phyloP scores from a whole-genome alignment of 1,139 yeast species.

The Trichomonascaceae sp. region DNA sequence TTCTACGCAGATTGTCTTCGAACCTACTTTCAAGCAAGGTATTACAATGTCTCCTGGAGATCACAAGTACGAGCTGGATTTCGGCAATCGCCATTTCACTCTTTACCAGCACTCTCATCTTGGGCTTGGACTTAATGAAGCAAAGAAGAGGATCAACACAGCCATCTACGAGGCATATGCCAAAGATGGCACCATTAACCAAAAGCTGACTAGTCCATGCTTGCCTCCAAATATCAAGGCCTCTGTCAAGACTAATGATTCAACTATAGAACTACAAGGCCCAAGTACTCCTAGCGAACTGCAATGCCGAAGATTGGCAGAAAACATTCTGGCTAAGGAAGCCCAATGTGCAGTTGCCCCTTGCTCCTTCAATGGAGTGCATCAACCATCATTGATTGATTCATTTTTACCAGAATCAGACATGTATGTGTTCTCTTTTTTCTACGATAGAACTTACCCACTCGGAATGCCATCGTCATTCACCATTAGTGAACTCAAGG shows the following conservation, averaged over 20 bases:
- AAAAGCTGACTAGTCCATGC: constrained; percentile 64
- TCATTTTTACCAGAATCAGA: constrained; percentile 68
- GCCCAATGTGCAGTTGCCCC: constrained; percentile 66
- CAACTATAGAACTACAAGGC: constrained; percentile 38
- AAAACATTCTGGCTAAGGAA: constrained; percentile 75
- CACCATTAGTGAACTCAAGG: constrained; percentile 75
- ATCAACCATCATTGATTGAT: constrained; percentile 82
- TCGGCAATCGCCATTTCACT: constrained; percentile 75
- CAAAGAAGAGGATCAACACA: constrained; percentile 73
- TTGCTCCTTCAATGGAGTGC: constrained; percentile 94
- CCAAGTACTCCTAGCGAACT: constrained; percentile 57
- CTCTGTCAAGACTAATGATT: constrained; percentile 40
- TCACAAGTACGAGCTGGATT: constrained; percentile 71
- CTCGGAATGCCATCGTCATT: constrained; percentile 91
- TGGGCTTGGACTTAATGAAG: constrained; percentile 94
- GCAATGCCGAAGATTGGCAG: constrained; percentile 84
- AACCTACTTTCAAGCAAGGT: constrained; percentile 58
- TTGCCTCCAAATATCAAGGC: constrained; percentile 68
- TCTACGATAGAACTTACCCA: constrained; percentile 90
- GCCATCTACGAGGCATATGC: constrained; percentile 24
- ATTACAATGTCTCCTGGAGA: constrained; percentile 79
- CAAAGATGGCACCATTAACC: constrained; percentile 30
- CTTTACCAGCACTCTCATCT: constrained; percentile 92
- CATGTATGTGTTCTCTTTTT: constrained; percentile 84
- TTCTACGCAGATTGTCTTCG: constrained; percentile 95